Evolutionary conservation across 352 stramenopile genomes (phyloP), one percentile per base, ranked within the genome.

Genomic region (Aphanomyces stellatus): DNA sequence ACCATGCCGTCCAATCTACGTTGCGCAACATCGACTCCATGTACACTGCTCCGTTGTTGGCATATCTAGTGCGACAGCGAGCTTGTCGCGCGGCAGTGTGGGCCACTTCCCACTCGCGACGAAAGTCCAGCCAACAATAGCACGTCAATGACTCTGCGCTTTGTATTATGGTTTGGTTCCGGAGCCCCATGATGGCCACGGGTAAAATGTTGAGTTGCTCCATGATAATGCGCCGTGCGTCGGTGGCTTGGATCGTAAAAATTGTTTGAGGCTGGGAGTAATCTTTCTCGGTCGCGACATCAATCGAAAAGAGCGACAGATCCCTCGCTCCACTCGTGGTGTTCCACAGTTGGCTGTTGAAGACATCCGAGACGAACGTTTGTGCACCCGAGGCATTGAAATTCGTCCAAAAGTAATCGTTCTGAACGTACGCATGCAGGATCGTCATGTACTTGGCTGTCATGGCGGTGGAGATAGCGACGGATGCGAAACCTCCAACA

Each of bases 1-100:
- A 19, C 31, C 30, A 64, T 17, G 40, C 56, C 3, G 22, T 24
- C 56, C 56, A 64, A 4, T 49, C 30, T 6, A 49, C 30, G 41
- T 64, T 64, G 35, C 56, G 56, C 41, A 64, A n/a, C 24, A 64
- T 31, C 2, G 56, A 17, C 22, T 64, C 56, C 56, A 64, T 64
- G 56, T 64, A 64, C 31, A 64, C 56, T 19, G 56, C 56, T 4
- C 56, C 56, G 24, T 64, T 64, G 7, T 24, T 4, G 13, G 35
- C 25, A 4, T 53, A 53, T 24, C 17, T 8, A 59, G 13, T 8
- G 40, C 10, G 11, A 24, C 56, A 64, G 22, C 56, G 30, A 7
- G 41, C 41, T 30, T 64, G 30, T 13, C 56, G 56, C 24, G 22
- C 41, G 11, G 37, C 37, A 17, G 56, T 35, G 35, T 64, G 35